Percentiles rank a stretch among this genome's conserved stretches.
phyloP scores from a whole-genome alignment of 306 rosid species.

The Cicer bijugum region DNA sequence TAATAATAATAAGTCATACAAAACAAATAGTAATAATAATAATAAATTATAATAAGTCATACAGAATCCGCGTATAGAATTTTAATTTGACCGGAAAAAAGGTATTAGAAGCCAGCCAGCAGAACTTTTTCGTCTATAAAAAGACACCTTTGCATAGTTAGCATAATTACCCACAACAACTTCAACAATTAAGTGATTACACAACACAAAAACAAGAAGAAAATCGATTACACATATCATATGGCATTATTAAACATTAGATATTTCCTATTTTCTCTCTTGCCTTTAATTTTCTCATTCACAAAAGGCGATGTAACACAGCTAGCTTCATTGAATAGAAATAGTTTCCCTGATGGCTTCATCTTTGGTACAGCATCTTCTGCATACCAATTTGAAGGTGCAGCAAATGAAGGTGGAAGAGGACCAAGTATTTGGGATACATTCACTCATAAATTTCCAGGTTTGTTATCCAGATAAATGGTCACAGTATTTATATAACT shows the following conservation, averaged over 20 bases:
- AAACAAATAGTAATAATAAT: too few species aligned
- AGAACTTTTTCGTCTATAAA: neutral
- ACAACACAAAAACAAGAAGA: neutral
- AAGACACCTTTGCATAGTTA: neutral
- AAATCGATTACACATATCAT: neutral
- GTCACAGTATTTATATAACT: too few species aligned
- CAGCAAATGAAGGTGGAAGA: conserved; percentile 59
- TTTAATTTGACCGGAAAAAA: too few species aligned
- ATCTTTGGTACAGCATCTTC: conserved; percentile 47
- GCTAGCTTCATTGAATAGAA: conserved; percentile 16
- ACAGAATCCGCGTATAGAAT: too few species aligned
- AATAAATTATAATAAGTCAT: too few species aligned
- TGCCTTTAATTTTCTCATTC: neutral
- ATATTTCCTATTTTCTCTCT: neutral
- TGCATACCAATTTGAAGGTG: conserved; percentile 59
- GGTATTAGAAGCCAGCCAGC: neutral
- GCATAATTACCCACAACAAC: neutral
- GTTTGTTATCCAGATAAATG: neutral
- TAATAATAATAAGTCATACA: too few species aligned
- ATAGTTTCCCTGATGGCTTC: conserved; percentile 35
- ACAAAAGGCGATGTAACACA: neutral
- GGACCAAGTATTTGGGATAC: conserved; percentile 69
- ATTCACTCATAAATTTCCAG: conserved; percentile 55
- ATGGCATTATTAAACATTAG: neutral
- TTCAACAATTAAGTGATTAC: too few species aligned